phyloP scores from a whole-genome alignment of 2,329 filamentous ascomycete species.

The Chaetomium strumarium region DNA sequence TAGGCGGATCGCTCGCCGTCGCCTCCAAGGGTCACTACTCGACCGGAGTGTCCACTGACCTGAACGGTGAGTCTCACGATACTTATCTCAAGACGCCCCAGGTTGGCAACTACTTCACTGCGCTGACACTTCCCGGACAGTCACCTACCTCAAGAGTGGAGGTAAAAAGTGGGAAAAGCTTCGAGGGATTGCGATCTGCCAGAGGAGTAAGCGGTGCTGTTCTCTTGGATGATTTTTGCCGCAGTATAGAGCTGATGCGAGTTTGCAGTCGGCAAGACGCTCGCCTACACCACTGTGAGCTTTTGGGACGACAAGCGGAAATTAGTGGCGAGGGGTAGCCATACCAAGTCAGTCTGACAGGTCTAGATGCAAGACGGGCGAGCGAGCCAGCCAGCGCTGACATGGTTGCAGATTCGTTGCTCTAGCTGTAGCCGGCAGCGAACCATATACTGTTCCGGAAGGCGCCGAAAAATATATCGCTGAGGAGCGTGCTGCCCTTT shows the following conservation, averaged over 20 bases:
- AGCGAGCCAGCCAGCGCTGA: neutral
- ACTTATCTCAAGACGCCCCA: neutral
- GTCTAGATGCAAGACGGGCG: neutral
- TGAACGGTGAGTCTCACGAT: conserved; percentile 44
- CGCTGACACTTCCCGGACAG: conserved; percentile 31
- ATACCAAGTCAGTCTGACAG: conserved; percentile 51
- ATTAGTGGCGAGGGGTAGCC: conserved; percentile 56
- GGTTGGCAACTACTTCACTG: neutral
- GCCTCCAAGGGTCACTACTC: conserved; percentile 58
- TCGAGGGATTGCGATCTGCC: conserved; percentile 51
- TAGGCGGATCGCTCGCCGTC: conserved; percentile 59
- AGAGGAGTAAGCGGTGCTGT: conserved; percentile 46
- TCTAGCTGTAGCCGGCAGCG: neutral
- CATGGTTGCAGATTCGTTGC: conserved; percentile 13
- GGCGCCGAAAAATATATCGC: neutral
- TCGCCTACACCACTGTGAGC: conserved; percentile 55
- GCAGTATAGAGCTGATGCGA: neutral
- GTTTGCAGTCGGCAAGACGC: conserved; percentile 52
- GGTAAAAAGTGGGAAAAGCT: conserved; percentile 53
- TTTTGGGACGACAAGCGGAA: conserved; percentile 56
- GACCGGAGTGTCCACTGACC: conserved; percentile 59
- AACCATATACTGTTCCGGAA: neutral
- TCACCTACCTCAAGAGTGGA: conserved; percentile 57
- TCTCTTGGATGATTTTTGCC: neutral
- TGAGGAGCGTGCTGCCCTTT: too few relatives aligned